Percentiles rank a stretch among this genome's conserved stretches.
These are phyloP conservation scores for Rhamnella rubrinervis DNA, from an alignment of 331 rosid genomes.

Conservation along the genomic window DNA sequence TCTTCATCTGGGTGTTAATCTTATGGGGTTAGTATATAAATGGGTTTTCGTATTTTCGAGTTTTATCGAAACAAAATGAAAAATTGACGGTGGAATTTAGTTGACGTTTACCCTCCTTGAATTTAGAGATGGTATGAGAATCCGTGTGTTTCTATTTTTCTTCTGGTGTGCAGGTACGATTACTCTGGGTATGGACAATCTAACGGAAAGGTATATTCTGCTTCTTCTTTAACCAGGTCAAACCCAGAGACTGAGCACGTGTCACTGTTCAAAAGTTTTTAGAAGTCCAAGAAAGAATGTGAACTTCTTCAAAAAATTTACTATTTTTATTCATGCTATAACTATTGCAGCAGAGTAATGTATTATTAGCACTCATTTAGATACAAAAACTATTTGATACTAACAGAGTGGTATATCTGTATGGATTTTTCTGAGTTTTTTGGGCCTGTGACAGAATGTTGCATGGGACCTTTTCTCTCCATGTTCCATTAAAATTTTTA, in stretches of 20 bases:
- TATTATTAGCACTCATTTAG: too few species aligned
- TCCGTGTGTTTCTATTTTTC: neutral
- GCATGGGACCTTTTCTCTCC: neutral
- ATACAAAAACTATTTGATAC: too few species aligned
- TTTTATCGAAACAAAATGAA: too few species aligned
- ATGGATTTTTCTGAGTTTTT: too few species aligned
- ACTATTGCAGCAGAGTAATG: too few species aligned
- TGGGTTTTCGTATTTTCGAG: neutral
- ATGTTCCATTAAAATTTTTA: neutral
- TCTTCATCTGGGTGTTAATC: constrained; percentile 59
- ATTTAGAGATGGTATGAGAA: neutral
- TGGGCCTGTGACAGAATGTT: neutral
- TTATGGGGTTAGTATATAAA: constrained; percentile 54
- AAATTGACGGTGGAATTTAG: too few species aligned
- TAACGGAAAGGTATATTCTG: constrained; percentile 58
- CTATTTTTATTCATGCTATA: too few species aligned
- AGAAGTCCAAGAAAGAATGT: neutral
- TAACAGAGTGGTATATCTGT: neutral
- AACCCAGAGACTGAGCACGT: constrained; percentile 23
- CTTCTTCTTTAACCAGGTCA: neutral
- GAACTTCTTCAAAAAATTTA: neutral
- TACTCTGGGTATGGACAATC: constrained; percentile 85
- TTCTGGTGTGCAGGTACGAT: constrained; percentile 52
- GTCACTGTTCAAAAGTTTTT: constrained; percentile 8
- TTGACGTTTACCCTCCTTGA: too few species aligned